phyloP scores from a whole-genome alignment of 2,329 filamentous ascomycete species.

The Diaporthe sp. region DNA sequence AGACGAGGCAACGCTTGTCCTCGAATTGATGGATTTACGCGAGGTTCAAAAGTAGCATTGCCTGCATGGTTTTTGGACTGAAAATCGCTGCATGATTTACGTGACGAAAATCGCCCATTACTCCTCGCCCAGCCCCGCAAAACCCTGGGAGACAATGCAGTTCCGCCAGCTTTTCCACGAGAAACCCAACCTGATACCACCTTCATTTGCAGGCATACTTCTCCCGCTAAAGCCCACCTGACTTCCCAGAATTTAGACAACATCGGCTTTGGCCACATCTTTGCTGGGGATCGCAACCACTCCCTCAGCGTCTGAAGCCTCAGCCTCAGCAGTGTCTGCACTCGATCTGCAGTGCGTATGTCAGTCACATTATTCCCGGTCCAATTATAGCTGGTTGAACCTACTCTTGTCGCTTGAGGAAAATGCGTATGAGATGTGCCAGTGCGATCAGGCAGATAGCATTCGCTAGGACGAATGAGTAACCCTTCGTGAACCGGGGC shows the following conservation, averaged over 20 bases:
- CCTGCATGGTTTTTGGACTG: background rate
- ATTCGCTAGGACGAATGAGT: slow-evolving; percentile 52
- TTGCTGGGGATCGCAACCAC: background rate
- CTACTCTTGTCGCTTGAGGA: slow-evolving; percentile 22
- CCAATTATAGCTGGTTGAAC: background rate
- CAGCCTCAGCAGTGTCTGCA: background rate
- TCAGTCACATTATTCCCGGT: background rate
- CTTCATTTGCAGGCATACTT: background rate
- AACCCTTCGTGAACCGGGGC: slow-evolving; percentile 59
- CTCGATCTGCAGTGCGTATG: background rate
- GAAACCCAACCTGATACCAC: background rate
- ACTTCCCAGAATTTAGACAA: background rate
- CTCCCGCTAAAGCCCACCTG: background rate
- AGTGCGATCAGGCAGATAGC: slow-evolving; percentile 21
- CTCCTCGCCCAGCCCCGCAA: background rate
- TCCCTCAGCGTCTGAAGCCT: background rate
- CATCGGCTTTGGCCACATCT: background rate
- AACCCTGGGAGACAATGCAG: background rate
- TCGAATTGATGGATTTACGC: background rate
- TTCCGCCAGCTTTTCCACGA: background rate
- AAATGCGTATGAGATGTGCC: slow-evolving; percentile 25
- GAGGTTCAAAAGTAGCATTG: background rate
- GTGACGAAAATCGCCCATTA: background rate
- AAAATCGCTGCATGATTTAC: background rate
- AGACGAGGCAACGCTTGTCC: background rate